phyloP scores from a whole-genome alignment of 805 yeast genomes.

The Millerozyma acaciae region DNA sequence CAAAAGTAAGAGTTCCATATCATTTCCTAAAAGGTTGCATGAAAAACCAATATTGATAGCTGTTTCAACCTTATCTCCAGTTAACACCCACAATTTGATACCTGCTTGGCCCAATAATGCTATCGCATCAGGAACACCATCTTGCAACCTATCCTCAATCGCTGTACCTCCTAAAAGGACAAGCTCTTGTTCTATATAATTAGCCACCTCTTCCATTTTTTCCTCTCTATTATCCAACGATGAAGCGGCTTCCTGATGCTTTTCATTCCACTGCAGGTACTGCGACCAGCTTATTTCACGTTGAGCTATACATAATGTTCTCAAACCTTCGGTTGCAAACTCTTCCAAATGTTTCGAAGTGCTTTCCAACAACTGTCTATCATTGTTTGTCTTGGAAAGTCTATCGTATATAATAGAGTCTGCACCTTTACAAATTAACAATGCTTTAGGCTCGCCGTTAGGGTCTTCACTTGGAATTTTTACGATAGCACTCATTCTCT shows the following conservation, averaged over 20 bases:
- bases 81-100: slow-evolving; percentile 79
- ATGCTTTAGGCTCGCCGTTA: slow-evolving; percentile 42
- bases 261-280: slow-evolving; percentile 59
- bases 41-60: slow-evolving; percentile 86
- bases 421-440: slow-evolving; percentile 80
- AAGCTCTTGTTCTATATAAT: slow-evolving; percentile 64
- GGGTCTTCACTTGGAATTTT: slow-evolving; percentile 60
- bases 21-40: slow-evolving; percentile 70
- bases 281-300: slow-evolving; percentile 60
- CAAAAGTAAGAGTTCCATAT: slow-evolving; percentile 69
- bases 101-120: slow-evolving; percentile 69
- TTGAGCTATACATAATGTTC: slow-evolving; percentile 79
- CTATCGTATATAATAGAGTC: slow-evolving; percentile 75
- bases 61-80: slow-evolving; percentile 88
- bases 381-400: slow-evolving; percentile 39
- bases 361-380: slow-evolving; percentile 49
- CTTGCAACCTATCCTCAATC: slow-evolving; percentile 80
- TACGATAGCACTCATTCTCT: slow-evolving; percentile 81
- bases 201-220: slow-evolving; percentile 70
- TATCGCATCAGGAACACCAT: slow-evolving; percentile 83
- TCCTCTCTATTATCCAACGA: slow-evolving; percentile 63
- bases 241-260: slow-evolving; percentile 63
- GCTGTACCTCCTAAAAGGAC: slow-evolving; percentile 78
- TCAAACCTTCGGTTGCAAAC: slow-evolving; percentile 77
- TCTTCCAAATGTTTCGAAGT: slow-evolving; percentile 76